Conservation (phyloP, 345 rosid genomes). For the Aegle marmelos region DNA sequence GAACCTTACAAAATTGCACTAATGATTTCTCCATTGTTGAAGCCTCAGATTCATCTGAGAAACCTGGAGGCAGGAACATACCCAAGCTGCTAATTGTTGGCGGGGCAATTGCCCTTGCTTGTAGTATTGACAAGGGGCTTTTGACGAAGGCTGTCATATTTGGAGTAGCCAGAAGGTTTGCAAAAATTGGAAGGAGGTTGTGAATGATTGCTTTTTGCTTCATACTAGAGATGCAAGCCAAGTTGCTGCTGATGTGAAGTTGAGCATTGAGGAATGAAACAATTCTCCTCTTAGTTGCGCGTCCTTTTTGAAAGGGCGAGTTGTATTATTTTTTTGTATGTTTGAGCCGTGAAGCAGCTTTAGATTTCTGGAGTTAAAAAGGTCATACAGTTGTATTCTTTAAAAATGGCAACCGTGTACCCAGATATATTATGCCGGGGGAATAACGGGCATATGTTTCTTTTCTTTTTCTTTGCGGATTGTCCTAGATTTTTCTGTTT, state of each 20-base stretch:
- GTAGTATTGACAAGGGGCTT: conserved; percentile 81
- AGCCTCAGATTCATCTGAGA: conserved; percentile 29
- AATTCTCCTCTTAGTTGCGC: conserved; percentile 9
- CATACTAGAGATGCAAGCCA: conserved; percentile 5
- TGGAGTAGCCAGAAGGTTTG: conserved; percentile 90
- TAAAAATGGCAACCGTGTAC: conserved; percentile 4
- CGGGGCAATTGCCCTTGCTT: conserved; percentile 91
- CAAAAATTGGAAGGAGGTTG: conserved; percentile 74
- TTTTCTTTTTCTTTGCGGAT: neutral
- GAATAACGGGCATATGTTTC: conserved; percentile 8
- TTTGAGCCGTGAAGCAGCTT: conserved; percentile 13
- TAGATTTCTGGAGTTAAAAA: conserved; percentile 1
- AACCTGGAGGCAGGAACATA: conserved; percentile 44
- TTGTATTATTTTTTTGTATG: conserved; percentile 2
- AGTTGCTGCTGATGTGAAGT: conserved; percentile 9
- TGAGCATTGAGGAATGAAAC: conserved; percentile 2
- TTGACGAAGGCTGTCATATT: conserved; percentile 89
- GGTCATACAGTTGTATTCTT: conserved; percentile 15
- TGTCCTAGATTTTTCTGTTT: neutral
- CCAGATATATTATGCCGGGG: conserved; percentile 19
- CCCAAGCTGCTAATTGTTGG: conserved; percentile 72
- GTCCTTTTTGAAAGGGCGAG: neutral
- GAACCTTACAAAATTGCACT: conserved; percentile 44
- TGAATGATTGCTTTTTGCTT: conserved; percentile 25
- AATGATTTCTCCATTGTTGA: conserved; percentile 30